Base-by-base conservation (phyloP, 176 grass and related monocot genomes). In the Calamus simplicifolius region DNA sequence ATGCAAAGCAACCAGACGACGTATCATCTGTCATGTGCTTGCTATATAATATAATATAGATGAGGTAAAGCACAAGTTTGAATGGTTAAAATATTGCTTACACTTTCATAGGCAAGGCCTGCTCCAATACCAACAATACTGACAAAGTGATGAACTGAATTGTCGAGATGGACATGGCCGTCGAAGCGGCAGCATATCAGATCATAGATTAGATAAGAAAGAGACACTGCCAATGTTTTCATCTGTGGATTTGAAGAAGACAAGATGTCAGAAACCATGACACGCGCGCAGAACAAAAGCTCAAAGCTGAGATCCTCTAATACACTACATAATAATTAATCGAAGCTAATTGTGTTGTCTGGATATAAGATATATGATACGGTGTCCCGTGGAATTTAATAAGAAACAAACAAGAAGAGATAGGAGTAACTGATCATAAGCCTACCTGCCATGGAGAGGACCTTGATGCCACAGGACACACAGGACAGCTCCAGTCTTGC, bases 161-260 rank as follows among this genome's bases (percentile, higher is more conserved):
- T 80, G 72, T 88, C 85, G 4, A 83, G 61, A 25, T 53, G 58
- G 17, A 55, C 53, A 73, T 83, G 75, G 63, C 69, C 63, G 75
- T 65, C 49, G 56, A 83, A 61, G 59, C 72, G 71, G 76, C 80
- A 79, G 85, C 75, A 88, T 59, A 69, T 77, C 0, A 73, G 71
- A 72, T 88, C 85, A 74, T 88, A 88, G 6, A 88, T 50, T 76
- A 88, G 78, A 74, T 88, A 88, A 27, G 85, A 58, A 2, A 88
- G 75, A 52, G 85, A 75, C 5, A 76, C 67, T 12, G 80, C 80
- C 38, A 88, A 59, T 54, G 80, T 62, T 75, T 68, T 73, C 80
- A 83, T 88, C 80, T 85, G 76, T 12, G 30, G 16, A 55, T 54
- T 15, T 19, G 14, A 19, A 55, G 23, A 27, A 55, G 23, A 27